Percentiles rank a stretch among this genome's conserved stretches.
Conservation (phyloP, 805 yeast genomes). For the Priceomyces haplophilus region DNA sequence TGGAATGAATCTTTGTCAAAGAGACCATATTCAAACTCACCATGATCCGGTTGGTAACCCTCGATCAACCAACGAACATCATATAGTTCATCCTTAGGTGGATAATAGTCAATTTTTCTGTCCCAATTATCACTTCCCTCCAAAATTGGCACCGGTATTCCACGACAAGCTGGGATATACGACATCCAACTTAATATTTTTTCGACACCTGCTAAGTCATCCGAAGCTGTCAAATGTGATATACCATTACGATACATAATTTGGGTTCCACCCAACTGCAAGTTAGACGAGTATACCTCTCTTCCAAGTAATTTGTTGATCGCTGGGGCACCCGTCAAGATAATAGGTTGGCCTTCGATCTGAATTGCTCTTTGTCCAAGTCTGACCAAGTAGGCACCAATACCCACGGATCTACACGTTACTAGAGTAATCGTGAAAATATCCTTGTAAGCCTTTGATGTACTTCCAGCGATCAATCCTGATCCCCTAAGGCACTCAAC, state of each 20-base stretch:
- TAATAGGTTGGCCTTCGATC: constrained; percentile 97
- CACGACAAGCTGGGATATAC: constrained; percentile 87
- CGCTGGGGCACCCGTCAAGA: constrained; percentile 98
- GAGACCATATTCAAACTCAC: constrained; percentile 78
- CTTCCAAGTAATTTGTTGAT: constrained; percentile 94
- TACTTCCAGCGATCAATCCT: constrained; percentile 98
- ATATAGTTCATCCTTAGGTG: constrained; percentile 67
- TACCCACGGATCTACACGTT: constrained; percentile 99
- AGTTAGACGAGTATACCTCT: constrained; percentile 93
- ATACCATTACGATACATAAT: constrained; percentile 99
- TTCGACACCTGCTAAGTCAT: constrained; percentile 94
- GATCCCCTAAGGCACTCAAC: constrained; percentile 98
- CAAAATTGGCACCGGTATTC: constrained; percentile 85
- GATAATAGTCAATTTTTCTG: constrained; percentile 80
- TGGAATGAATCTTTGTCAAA: constrained; percentile 92
- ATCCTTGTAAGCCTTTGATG: constrained; percentile 95
- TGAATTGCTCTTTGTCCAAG: constrained; percentile 99
- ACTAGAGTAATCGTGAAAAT: constrained; percentile 97
- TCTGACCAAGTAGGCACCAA: constrained; percentile 98
- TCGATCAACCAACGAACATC: constrained; percentile 95
- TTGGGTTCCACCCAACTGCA: constrained; percentile 99
- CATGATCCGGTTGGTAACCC: constrained; percentile 70
- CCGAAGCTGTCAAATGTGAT: constrained; percentile 93
- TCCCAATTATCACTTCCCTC: constrained; percentile 88
- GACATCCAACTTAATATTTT: constrained; percentile 95